Base-by-base conservation (phyloP, 495 filamentous ascomycete genomes). In the Ramalina intermedia region DNA sequence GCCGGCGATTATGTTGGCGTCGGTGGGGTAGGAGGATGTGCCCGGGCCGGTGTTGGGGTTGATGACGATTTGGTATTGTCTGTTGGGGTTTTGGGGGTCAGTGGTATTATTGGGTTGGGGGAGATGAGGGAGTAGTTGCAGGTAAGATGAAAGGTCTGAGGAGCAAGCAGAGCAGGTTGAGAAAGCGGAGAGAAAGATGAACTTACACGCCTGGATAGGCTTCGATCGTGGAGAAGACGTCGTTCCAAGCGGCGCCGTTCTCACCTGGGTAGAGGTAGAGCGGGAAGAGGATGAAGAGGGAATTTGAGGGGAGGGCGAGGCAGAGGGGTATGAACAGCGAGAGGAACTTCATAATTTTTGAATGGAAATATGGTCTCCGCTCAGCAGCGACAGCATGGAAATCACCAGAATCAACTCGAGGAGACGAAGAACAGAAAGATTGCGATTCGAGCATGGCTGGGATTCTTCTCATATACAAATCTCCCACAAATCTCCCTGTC, bases 41-140 rank as follows among this genome's bases (percentile, higher is more conserved):
- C 70, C 70, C 0, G 73, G 73, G n/a, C 73, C 73, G 53, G 53
- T 63, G 48, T 57, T 43, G 2, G 70, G 70, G 55, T 75, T 71
- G 49, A 74, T 58, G 47, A 76, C 64, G 7, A 73, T 55, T 18
- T 67, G 58, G 55, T 64, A 70, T 2, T 55, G 47, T 13, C 29
- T 33, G 29, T 13, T 1, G 18, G 9, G 27, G 5, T 1, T 0
- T 29, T 29, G 1, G 6, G 27, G 9, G 27, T 29, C 27, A 29
- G 27, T 29, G 1, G 5, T 29, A 1, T 29, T 29, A 1, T 29
- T 9, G 5, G 5, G 6, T 29, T n/a, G n/a, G 18, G 18, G 18
- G 18, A 20, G 18, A 20, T 20, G 18, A 20, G 18, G 26, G 26
- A 27, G 26, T n/a, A n/a, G n/a, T n/a, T n/a, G 26, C 26, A 27